Evolutionary conservation across 2,329 filamentous ascomycete species (phyloP).

Genomic region (Phoma sp.): DNA sequence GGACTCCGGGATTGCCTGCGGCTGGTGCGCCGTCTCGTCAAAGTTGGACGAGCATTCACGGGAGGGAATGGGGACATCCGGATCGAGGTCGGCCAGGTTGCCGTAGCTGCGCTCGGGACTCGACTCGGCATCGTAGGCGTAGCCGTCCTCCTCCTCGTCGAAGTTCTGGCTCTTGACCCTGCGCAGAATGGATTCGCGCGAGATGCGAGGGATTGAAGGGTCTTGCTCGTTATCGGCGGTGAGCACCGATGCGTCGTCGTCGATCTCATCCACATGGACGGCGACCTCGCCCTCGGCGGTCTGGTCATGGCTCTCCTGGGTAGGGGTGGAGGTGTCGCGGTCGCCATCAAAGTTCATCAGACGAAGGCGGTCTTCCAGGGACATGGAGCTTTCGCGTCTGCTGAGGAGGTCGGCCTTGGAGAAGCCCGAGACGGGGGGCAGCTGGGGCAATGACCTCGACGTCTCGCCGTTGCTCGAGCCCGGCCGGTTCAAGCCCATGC

Average conservation of each 20-base stretch:
- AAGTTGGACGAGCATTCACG: slow-evolving; percentile 71
- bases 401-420: slow-evolving; percentile 80
- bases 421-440: slow-evolving; percentile 69
- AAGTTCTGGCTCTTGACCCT: slow-evolving; percentile 74
- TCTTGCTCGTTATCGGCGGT: slow-evolving; percentile 47
- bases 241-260: slow-evolving; percentile 30
- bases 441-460: slow-evolving; percentile 73
- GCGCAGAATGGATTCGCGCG: slow-evolving; percentile 88
- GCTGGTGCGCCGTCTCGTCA: slow-evolving; percentile 62
- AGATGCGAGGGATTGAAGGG: slow-evolving; percentile 79
- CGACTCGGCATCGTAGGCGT: slow-evolving; percentile 53
- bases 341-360: slow-evolving; percentile 81
- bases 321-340: slow-evolving; percentile 44
- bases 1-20: slow-evolving; percentile 49
- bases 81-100: slow-evolving; percentile 69
- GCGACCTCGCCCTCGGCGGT: slow-evolving; percentile 33
- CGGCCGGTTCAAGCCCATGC: slow-evolving; percentile 57
- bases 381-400: slow-evolving; percentile 76
- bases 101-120: slow-evolving; percentile 62
- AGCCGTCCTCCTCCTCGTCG: slow-evolving; percentile 55
- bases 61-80: slow-evolving; percentile 88
- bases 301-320: slow-evolving; percentile 44
- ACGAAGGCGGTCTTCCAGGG: slow-evolving; percentile 82
- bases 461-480: slow-evolving; percentile 68
- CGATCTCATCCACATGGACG: slow-evolving; percentile 43